Evolutionary conservation across 129 eudicot genomes (phyloP).

Genomic region (Flaveria brownii): DNA sequence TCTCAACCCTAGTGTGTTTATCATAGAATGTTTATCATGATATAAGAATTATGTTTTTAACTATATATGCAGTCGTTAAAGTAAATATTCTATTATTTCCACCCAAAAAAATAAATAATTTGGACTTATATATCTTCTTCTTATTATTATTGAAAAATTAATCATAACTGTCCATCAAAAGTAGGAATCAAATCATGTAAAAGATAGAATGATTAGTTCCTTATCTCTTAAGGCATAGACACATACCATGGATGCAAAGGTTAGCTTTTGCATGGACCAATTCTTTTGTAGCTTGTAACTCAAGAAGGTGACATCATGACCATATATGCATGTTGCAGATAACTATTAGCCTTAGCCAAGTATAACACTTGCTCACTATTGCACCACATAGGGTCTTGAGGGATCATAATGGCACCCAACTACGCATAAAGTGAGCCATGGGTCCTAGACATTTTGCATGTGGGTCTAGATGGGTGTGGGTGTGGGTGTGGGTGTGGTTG

Average conservation of each 20-base stretch:
- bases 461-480: constrained; percentile 13
- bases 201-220: constrained; percentile 29
- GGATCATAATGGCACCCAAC: constrained; percentile 33
- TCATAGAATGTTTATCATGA: no score
- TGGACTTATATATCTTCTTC: neutral
- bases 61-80: no score
- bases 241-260: constrained; percentile 29
- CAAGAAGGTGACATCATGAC: constrained; percentile 33
- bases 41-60: no score
- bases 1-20: no score
- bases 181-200: constrained; percentile 34
- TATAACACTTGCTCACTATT: constrained; percentile 43
- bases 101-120: no score
- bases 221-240: constrained; percentile 39
- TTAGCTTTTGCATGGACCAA: constrained; percentile 45
- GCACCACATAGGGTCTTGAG: constrained; percentile 41
- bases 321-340: constrained; percentile 25
- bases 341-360: constrained; percentile 42
- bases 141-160: neutral
- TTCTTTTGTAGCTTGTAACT: constrained; percentile 42
- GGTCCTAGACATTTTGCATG: constrained; percentile 35
- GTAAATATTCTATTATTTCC: no score
- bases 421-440: constrained; percentile 39
- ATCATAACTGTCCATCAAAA: constrained; percentile 1
- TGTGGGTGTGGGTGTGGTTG: neutral